Base-by-base conservation (phyloP, 768 basidiomycete genomes). In the Auriscalpium vulgare region DNA sequence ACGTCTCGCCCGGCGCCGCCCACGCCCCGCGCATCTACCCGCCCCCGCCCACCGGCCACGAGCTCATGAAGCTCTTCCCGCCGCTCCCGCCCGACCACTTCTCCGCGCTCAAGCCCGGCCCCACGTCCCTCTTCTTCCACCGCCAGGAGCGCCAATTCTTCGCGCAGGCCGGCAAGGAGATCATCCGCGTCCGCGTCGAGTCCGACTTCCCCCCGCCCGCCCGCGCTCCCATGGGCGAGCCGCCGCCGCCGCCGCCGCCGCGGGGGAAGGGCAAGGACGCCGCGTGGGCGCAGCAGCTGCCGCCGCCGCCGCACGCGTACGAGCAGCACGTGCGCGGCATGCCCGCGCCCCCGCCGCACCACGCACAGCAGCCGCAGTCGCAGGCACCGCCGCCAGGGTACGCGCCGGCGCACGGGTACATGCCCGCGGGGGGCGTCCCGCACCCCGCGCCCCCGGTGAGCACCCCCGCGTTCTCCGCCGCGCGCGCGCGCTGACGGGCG, bases 51-150 rank as follows among this genome's bases (percentile, higher is more conserved):
- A 88, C 85, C 0, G 88, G 88, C 2, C 88, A 91, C 62, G 87
- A 91, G 61, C 78, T 91, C 62, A 91, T 91, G 88, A 85, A 85
- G 13, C 79, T 91, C 73, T 91, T 90, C 66, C 88, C 88, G 1
- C 78, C 88, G 6, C 73, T 82, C 4, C 78, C 86, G 14, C 88
- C 88, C 47, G 77, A 45, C 46, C 59, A 62, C 51, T 79, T 78
- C 51, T 72, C 75, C 35, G 80, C 81, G 60, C 75, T 81, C 70
- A 73, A 80, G 54, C 75, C 79, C 2, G 83, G 83, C 1, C 81
- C 86, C 3, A 89, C 88, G 0, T 84, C 82, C 50, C 80, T 82
- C 34, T 89, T 79, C 67, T 91, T 91, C 67, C 79, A 82, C 59
- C 75, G 80, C 0, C 85, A 91, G 67, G 88, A 91, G 63, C 84